Base-by-base conservation (phyloP, 2,329 filamentous ascomycete genomes). In the Ophioceras dolichostomum region DNA sequence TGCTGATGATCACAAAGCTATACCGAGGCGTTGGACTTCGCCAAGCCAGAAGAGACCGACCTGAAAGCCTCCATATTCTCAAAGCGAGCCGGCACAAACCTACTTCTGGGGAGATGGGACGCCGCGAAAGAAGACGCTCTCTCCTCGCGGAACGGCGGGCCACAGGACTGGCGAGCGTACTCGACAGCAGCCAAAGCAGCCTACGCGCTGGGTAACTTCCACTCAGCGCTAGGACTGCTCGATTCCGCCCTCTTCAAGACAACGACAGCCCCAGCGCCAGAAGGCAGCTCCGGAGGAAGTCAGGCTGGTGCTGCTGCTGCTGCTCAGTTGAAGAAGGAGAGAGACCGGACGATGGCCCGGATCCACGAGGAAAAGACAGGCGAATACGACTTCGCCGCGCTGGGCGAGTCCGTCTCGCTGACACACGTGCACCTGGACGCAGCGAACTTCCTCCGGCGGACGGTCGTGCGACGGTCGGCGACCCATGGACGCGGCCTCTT, bases 401-500 rank as follows among this genome's bases (percentile, higher is more conserved):
- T 57, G 48, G 40, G 40, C 10, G 42, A 41, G 10, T 43, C 45
- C 0, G 39, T 49, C 21, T 37, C 35, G 2, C 36, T 38, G 8
- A 34, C 39, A 6, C 36, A 40, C 18, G 45, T 50, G 2, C 50
- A 51, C 17, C 42, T 58, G 4, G 57, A 61, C 43, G 41, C 44
- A 12, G 60, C 51, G 2, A 57, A 53, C 10, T 62, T 60, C 44
- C 40, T 56, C 7, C 28, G 42, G 2, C 52, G 55, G 31, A 60
- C 56, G 2, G 43, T 45, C 17, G 44, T 63, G 12, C 45, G 37
- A n/a, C 39, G 50, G 1, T 60, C 59, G 4, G 40, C 43, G 0
- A 45, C 49, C 19, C 50, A 58, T 44, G 64, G 64, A 9, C 53
- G 56, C 3, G 64, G 64, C 2, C 47, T 68, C 3, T 67, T 68